phyloP scores from a whole-genome alignment of 176 grass and related monocot genomes.

The Triticum monococcum region DNA sequence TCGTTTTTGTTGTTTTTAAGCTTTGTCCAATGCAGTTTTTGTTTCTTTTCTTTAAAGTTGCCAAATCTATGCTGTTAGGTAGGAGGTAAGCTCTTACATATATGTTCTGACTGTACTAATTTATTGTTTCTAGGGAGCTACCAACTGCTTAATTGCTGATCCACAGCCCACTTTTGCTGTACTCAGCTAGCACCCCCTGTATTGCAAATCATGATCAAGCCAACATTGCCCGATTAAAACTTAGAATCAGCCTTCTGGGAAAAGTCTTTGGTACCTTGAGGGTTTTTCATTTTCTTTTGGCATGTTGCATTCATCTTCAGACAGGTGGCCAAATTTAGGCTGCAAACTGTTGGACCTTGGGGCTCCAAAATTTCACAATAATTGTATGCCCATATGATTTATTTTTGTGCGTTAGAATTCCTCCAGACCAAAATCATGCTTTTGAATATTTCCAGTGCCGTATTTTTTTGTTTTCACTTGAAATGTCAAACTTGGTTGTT shows the following conservation, averaged over 20 bases:
- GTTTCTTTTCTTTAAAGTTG: not conserved
- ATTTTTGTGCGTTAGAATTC: not conserved
- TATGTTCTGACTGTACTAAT: not conserved
- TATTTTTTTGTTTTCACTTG: not conserved
- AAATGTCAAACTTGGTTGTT: too few relatives aligned
- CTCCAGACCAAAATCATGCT: not conserved
- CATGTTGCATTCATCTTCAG: not conserved
- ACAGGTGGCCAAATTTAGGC: constrained; percentile 8
- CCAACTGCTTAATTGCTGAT: not conserved
- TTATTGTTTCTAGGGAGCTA: not conserved
- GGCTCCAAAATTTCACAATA: not conserved
- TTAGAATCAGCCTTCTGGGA: not conserved
- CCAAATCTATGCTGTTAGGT: not conserved
- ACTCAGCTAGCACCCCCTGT: not conserved
- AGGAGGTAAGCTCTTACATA: not conserved
- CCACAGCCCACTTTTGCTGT: not conserved
- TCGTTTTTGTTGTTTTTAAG: constrained; percentile 16
- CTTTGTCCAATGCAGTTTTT: not conserved
- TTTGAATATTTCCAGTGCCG: not conserved
- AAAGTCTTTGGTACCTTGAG: not conserved
- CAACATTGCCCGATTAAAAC: not conserved
- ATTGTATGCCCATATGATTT: not conserved
- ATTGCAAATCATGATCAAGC: not conserved
- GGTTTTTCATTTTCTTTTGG: not conserved
- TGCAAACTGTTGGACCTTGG: constrained; percentile 5